Conservation (phyloP, 2,329 filamentous ascomycete species). For the Trichoderma hamatum region DNA sequence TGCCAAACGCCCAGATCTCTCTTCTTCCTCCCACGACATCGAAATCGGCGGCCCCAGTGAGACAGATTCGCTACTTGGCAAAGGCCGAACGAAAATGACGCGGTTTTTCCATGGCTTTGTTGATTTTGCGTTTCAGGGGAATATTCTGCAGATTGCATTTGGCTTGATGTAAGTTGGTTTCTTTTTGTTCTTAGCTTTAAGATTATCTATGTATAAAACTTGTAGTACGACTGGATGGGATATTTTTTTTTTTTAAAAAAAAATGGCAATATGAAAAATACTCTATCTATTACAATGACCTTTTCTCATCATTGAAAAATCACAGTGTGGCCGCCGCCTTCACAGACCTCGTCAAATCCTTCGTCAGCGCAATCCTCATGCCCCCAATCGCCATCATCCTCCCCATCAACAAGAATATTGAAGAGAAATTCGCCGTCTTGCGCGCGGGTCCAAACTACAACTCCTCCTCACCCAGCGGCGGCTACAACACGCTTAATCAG, state of each 20-base stretch:
- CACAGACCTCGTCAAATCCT: constrained; percentile 70
- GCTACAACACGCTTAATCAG: constrained; percentile 71
- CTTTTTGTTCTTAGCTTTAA: neutral
- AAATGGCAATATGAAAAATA: neutral
- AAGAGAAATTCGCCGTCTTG: constrained; percentile 73
- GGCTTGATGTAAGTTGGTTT: constrained; percentile 64
- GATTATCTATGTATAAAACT: neutral
- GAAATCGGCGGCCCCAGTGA: constrained; percentile 33
- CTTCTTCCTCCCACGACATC: constrained; percentile 1
- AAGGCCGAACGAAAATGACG: constrained; percentile 51
- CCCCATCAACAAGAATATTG: constrained; percentile 70
- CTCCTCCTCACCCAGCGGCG: constrained; percentile 46
- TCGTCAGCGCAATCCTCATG: constrained; percentile 71
- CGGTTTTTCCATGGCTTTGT: constrained; percentile 65
- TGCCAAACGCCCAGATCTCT: constrained; percentile 13
- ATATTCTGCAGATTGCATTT: constrained; percentile 75
- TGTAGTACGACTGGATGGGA: no score
- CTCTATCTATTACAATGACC: no score
- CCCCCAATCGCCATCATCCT: constrained; percentile 70
- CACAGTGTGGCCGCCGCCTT: constrained; percentile 69
- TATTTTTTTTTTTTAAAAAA: no score
- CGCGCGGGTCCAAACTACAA: constrained; percentile 58
- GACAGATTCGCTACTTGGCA: constrained; percentile 48
- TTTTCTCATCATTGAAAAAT: neutral
- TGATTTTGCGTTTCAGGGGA: constrained; percentile 74